These are phyloP conservation scores for Amylostereum areolatum DNA, from an alignment of 1,284 basidiomycete species.

Conservation along the genomic window DNA sequence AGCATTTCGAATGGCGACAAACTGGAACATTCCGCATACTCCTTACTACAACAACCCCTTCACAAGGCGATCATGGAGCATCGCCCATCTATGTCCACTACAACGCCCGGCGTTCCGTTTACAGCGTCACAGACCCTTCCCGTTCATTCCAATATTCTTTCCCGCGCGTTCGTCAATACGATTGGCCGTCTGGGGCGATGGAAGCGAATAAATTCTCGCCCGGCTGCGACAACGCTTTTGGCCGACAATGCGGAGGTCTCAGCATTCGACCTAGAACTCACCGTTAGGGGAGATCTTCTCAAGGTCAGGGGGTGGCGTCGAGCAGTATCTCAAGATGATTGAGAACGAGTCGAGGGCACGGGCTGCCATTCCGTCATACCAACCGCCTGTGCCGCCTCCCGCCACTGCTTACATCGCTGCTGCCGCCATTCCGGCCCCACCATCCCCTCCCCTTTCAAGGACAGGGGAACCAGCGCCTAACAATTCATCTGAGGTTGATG, in stretches of 20 bases:
- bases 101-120: conserved; percentile 25
- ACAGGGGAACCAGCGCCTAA: no score
- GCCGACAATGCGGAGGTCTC: conserved; percentile 49
- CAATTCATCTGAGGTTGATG: no score
- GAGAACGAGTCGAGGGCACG: conserved; percentile 23
- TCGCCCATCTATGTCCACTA: conserved; percentile 18
- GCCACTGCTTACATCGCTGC: not conserved
- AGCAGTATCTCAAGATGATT: conserved; percentile 60
- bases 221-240: conserved; percentile 31
- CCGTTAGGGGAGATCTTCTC: conserved; percentile 49
- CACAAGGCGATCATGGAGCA: conserved; percentile 36
- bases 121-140: conserved; percentile 41
- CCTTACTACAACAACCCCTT: conserved; percentile 35
- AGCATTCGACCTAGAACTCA: conserved; percentile 64
- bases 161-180: conserved; percentile 74
- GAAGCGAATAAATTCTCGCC: conserved; percentile 66
- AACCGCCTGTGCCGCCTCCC: not conserved
- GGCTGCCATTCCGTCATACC: not conserved
- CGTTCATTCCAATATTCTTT: conserved; percentile 59
- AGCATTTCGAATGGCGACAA: conserved; percentile 3
- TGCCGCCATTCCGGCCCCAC: no score
- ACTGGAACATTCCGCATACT: conserved; percentile 16
- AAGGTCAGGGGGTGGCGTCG: conserved; percentile 56
- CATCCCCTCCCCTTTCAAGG: not conserved
- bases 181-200: conserved; percentile 78